Conservation (phyloP, 2,329 filamentous ascomycete species). For the Drechslerella dactyloides region DNA sequence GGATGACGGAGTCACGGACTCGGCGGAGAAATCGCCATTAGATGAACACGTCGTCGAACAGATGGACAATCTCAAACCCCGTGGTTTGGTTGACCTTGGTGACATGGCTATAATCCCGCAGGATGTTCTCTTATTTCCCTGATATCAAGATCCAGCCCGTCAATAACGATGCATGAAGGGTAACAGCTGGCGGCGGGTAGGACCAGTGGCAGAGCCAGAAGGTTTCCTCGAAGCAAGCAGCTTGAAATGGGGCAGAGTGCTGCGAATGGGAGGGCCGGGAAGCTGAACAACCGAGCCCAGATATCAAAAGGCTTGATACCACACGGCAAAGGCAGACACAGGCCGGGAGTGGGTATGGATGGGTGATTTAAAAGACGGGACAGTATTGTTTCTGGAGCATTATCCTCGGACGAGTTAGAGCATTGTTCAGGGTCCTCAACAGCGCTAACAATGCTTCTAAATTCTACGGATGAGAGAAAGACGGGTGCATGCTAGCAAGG, state of each 20-base stretch:
- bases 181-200: constrained; percentile 5
- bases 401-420: neutral
- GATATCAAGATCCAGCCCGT: constrained; percentile 41
- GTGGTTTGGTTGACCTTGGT: constrained; percentile 30
- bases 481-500: no score
- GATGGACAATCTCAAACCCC: constrained; percentile 47
- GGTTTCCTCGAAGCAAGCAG: neutral
- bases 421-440: no score
- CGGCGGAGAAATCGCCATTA: constrained; percentile 46
- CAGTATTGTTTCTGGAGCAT: neutral
- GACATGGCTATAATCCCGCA: constrained; percentile 36
- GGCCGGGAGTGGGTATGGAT: neutral
- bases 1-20: constrained; percentile 44
- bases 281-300: neutral
- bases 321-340: constrained; percentile 1
- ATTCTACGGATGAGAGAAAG: no score
- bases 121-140: constrained; percentile 45
- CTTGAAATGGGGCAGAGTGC: neutral
- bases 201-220: constrained; percentile 7
- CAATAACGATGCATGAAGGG: constrained; percentile 51
- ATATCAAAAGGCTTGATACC: neutral
- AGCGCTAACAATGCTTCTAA: no score
- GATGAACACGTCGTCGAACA: constrained; percentile 47
- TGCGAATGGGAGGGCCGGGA: neutral
- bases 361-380: neutral